phyloP scores from a whole-genome alignment of 352 stramenopile species.

The Blastocystis hominis region DNA sequence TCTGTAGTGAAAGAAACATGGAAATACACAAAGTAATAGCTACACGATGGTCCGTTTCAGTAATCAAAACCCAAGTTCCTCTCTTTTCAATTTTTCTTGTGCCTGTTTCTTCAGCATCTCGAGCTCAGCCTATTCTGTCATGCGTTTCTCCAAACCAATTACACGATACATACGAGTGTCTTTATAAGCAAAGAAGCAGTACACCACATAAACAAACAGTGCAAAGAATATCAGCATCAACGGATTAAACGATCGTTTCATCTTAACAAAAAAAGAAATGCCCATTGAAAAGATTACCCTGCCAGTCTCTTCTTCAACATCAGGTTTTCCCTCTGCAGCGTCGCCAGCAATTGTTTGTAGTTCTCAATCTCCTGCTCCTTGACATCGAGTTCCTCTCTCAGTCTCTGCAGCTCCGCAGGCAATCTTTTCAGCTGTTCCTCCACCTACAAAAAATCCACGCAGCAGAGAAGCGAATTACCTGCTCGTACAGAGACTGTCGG shows the following conservation, averaged over 20 bases:
- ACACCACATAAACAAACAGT: neutral
- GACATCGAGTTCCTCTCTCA: neutral
- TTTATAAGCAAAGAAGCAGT: neutral
- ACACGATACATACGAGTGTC: neutral
- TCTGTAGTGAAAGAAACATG: too few relatives aligned
- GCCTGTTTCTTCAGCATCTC: neutral
- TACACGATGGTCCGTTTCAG: too few relatives aligned
- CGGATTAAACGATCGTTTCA: conserved; percentile 52
- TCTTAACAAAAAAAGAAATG: conserved; percentile 2
- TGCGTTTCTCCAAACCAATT: neutral
- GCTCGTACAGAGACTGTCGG: neutral
- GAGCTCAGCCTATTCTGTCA: neutral
- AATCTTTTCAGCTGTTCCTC: neutral
- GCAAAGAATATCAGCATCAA: conserved; percentile 14
- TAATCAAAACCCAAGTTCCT: too few relatives aligned
- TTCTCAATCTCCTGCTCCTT: conserved; percentile 31
- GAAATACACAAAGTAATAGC: too few relatives aligned
- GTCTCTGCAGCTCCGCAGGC: neutral
- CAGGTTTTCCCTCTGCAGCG: conserved; percentile 27
- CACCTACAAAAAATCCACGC: neutral
- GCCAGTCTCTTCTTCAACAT: neutral
- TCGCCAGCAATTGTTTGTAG: neutral
- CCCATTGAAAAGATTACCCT: conserved; percentile 5
- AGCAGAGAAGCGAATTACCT: neutral
- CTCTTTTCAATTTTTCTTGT: neutral